Evolutionary conservation across 352 stramenopile species (phyloP).

Genomic region (Phytopythium vexans): DNA sequence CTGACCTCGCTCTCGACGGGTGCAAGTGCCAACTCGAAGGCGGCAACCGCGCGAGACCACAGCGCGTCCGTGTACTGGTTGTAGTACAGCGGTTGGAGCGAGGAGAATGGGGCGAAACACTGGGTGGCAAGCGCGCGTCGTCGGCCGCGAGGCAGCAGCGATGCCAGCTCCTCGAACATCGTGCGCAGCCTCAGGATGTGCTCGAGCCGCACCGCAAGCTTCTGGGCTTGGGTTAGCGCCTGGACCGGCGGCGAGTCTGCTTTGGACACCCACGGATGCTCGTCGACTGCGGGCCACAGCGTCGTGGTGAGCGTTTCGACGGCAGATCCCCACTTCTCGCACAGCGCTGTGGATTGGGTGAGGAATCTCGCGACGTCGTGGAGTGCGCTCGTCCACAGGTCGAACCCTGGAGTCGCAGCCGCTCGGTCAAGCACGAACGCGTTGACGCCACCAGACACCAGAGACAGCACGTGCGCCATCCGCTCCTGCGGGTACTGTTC

Average conservation of each 20-base stretch:
- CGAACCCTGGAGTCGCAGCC: constrained; percentile 25
- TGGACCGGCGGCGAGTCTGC: constrained; percentile 7
- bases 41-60: constrained; percentile 69
- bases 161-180: constrained; percentile 86
- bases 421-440: constrained; percentile 55
- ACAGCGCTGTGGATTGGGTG: constrained; percentile 60
- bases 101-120: constrained; percentile 73
- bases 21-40: constrained; percentile 78
- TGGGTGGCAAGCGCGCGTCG: constrained; percentile 33
- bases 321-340: constrained; percentile 74
- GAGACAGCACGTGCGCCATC: constrained; percentile 87
- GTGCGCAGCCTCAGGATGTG: constrained; percentile 80
- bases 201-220: constrained; percentile 67
- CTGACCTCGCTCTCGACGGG: constrained; percentile 85
- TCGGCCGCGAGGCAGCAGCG: constrained; percentile 46
- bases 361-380: constrained; percentile 60
- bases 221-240: constrained; percentile 27
- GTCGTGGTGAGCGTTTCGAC: constrained; percentile 78
- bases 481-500: constrained; percentile 79
- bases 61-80: constrained; percentile 88
- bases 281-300: constrained; percentile 75
- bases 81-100: constrained; percentile 79
- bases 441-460: constrained; percentile 78
- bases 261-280: constrained; percentile 66
- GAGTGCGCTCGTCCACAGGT: constrained; percentile 72